Evolutionary conservation across 148 eudicot species (phyloP), one percentile per base, ranked within the genome.

Genomic region (Spergularia bocconei): DNA sequence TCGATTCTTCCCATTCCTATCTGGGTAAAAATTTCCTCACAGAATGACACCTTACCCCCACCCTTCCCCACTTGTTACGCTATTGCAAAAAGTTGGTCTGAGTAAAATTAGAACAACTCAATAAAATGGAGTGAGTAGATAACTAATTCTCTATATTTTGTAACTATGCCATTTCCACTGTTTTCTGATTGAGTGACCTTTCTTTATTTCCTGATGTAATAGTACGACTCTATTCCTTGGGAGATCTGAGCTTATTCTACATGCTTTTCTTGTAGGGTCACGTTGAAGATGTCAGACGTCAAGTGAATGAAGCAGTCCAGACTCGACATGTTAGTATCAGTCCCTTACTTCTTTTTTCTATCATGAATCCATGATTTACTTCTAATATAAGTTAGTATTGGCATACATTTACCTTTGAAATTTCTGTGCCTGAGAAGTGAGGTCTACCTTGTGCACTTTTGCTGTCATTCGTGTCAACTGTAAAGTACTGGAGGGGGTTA

Each of bases 261-360:
- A 0, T 53, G 15, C 62, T 63, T n/a, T 62, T 68, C n/a, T 79
- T 84, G 85, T 79, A 91, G 98, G 97, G 97, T 55, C 88, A 88
- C 47, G 91, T 87, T 69, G 86, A 86, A 76, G 91, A 88, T 61
- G 90, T 88, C 77, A 88, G 86, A 82, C 89, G 90, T 39, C 91
- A 90, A 87, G 90, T 91, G 41, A 83, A 93, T 71, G 98, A 93
- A 90, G 91, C 93, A 53, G 87, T 90, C 81, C 89, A 86, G 73
- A 60, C 86, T 68, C 97, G 94, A 72, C 87, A 91, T 86, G 98
- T 93, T 11, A 87, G 96, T 87, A 80, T 77, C 69, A 73, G 41
- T 79, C 72, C 80, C 4, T 56, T n/a, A n/a, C n/a, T 39, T 12
- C n/a, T 44, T 72, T 55, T 13, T 16, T 41, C 69, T 41, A 54